A percentile compares a stretch with the other conserved stretches of the same genome.
Evolutionary conservation across 306 rosid genomes (phyloP).

Genomic region (Cucurbita pepo): DNA sequence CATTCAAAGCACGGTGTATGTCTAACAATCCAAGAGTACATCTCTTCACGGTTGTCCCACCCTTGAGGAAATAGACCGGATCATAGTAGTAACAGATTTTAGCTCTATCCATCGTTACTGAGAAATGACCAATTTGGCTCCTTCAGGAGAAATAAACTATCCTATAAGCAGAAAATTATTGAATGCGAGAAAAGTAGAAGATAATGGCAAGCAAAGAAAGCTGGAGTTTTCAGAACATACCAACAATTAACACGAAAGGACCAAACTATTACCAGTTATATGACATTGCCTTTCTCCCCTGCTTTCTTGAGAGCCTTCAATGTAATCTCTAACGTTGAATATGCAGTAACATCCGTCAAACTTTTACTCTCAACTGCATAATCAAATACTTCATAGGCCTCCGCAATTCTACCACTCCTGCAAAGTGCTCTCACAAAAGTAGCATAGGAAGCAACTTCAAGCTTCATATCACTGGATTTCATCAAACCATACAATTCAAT

Average conservation of each 20-base stretch:
- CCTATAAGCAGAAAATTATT: background rate
- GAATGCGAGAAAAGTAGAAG: background rate
- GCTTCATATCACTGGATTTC: slow-evolving; percentile 42
- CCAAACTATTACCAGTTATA: slow-evolving; percentile 25
- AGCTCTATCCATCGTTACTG: background rate
- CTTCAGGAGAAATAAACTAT: background rate
- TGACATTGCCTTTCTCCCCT: slow-evolving; percentile 32
- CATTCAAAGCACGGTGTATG: background rate
- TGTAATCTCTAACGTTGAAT: slow-evolving; percentile 56
- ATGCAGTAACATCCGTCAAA: slow-evolving; percentile 57
- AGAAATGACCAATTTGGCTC: background rate
- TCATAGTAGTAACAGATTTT: background rate
- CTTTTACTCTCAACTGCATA: slow-evolving; percentile 83
- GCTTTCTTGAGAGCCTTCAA: slow-evolving; percentile 54
- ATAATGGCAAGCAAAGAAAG: background rate
- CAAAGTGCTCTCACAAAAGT: slow-evolving; percentile 64
- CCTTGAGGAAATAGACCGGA: background rate
- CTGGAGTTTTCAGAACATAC: background rate
- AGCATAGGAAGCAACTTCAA: slow-evolving; percentile 69
- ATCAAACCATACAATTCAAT: slow-evolving; percentile 47
- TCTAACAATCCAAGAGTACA: background rate
- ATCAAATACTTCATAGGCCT: slow-evolving; percentile 83
- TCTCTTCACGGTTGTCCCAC: background rate
- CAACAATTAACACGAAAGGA: background rate
- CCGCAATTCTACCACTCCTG: slow-evolving; percentile 57